Evolutionary conservation across 2,329 filamentous ascomycete species (phyloP), one percentile per base, ranked within the genome.

Genomic region (Colletotrichum chlorophyti): DNA sequence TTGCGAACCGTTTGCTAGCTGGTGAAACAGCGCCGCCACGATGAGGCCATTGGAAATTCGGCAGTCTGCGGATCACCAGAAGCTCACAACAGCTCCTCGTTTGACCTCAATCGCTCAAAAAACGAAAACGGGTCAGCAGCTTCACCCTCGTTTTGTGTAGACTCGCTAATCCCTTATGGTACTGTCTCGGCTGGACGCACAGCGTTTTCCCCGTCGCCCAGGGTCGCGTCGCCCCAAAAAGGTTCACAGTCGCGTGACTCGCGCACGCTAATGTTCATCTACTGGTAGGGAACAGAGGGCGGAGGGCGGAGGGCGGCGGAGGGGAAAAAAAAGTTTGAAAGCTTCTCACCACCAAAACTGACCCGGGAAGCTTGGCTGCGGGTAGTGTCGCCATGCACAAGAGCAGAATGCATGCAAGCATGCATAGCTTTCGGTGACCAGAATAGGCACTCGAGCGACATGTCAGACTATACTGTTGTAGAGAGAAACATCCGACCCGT

Each of bases 111-210:
- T 48, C 27, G 24, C 37, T n/a, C 17, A 42, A 54, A 42, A 27
- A 15, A 53, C 35, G 23, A 14, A 48, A 37, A 53, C n/a, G n/a
- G n/a, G n/a, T 54, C 49, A 42, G 55, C 31, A 38, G 42, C 42
- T 26, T 53, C 29, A 31, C 5, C 17, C 35, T 9, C 11, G 42
- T 38, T 42, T 58, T 58, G 55, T 27, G 42, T 42, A 58, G 42
- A 46, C 41, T 58, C 42, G 49, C 42, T 58, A 41, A 47, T n/a
- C 17, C 48, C 54, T 35, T 14, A 34, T 17, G 17, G 27, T 19
- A 42, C 12, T 17, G 54, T 54, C 54, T 58, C 54, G 42, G 54
- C 54, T 37, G 29, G n/a, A 11, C 41, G 32, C 41, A 53, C 29
- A 48, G 6, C 9, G 26, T 32, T 24, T 15, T 27, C n/a, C n/a